Evolutionary conservation across 257 asterid genomes (phyloP), one percentile per base, ranked within the genome.

Genomic region (Parsonsia alboflavescens): DNA sequence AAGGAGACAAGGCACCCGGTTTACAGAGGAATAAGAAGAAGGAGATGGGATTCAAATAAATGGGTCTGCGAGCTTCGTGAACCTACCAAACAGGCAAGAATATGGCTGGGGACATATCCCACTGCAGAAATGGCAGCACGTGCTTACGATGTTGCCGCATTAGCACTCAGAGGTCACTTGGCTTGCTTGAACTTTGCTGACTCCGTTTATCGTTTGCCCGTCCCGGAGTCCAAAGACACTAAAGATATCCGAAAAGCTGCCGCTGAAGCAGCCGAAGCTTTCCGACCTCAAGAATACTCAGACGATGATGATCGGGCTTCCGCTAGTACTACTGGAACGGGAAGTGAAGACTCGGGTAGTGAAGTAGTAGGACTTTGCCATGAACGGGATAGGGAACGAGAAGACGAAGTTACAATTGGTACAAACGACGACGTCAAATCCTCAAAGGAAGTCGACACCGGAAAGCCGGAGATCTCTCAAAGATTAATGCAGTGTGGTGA

Each of bases 121-220:
- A 90, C 93, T 0, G 82, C 97, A 0, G 96, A 92, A 80, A 92
- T 92, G 97, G 96, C 97, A 0, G 97, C 97, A 3, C 78, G 96
- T 7, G 96, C 97, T 8, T 85, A 89, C 49, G 97, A 90, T 24
- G 91, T 90, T 24, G 96, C 96, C 44, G 91, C 90, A 16, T 59
- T 92, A 80, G 96, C 97, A 0, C 78, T 92, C 2, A 75, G 84
- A 69, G 97, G 96, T 0, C 83, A 76, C 28, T 46, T 10, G 4
- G 93, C 93, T 0, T 84, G 89, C 64, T 78, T 89, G 11, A 90
- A 90, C n/a, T 90, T 90, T 7, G 93, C 96, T 0, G 97, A 90
- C 75, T 90, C 97, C 1, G 84, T 80, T 36, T 86, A 83, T 87
- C 74, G 84, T 4, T 74, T 89, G 77, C 87, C 88, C 0, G 74